Evolutionary conservation across 768 basidiomycete genomes (phyloP), one percentile per base, ranked within the genome.

Genomic region (Mycena indigotica): DNA sequence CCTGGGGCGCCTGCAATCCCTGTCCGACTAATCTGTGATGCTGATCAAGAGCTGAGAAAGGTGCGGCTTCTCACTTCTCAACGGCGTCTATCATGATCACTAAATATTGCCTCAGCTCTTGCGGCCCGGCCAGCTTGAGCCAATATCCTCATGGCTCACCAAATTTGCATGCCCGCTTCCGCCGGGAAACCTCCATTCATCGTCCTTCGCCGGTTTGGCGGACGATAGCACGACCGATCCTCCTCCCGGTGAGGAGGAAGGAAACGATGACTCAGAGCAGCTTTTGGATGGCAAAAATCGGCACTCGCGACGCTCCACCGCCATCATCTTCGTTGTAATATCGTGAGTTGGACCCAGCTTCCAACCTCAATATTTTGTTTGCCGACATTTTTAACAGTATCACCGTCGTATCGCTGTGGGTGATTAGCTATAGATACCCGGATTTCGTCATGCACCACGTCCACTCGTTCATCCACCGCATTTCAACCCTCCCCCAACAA

Each of bases 381-480:
- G n/a, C n/a, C n/a, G n/a, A n/a, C n/a, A n/a, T n/a, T n/a, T n/a
- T n/a, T 35, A 8, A 17, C 51, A 59, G 57, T 19, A 41, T 57
- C 19, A n/a, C 41, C 21, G 50, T 63, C 26, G 23, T 59, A 28
- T 53, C 58, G 1, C 38, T 63, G 21, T 55, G 46, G 2, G 52
- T 59, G 44, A 44, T 63, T 17, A 59, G 57, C 13, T 63, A 63
- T 50, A 63, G 44, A 28, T 35, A 56, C 24, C 52, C 57, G 4
- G 10, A 59, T 32, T 35, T 63, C 19, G 15, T 62, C 8, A 25
- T 62, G 23, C 40, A 46, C 26, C 62, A 54, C 3, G 12, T 57
- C 5, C 16, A 56, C 8, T 8, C 32, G 32, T 17, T 35, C 32
- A 35, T 35, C 19, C 52, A 38, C 5, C 54, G 51, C 28, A 21